These are phyloP conservation scores for Chlamydomonas schloesseri DNA, from an alignment of 139 green algal species.

Conservation along the genomic window DNA sequence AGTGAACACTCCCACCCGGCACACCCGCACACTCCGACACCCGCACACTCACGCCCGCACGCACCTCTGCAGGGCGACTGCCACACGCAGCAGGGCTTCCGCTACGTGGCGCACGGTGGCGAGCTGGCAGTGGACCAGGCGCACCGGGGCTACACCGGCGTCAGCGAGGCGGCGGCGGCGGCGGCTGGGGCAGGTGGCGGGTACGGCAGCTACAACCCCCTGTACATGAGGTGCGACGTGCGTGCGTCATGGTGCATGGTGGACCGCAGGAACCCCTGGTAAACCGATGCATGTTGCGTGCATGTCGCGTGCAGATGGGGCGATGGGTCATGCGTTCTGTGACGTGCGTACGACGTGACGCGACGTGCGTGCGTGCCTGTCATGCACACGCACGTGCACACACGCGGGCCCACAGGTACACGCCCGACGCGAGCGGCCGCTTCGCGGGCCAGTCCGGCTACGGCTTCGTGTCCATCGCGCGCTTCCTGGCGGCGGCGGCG, in stretches of 20 bases:
- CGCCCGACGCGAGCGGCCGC: conserved; percentile 51
- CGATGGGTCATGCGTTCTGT: no score
- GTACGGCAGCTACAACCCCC: conserved; percentile 68
- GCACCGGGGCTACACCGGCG: conserved; percentile 66
- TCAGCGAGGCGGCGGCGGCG: conserved; percentile 46
- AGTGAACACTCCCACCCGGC: no score
- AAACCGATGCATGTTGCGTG: no score
- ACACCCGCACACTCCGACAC: no score
- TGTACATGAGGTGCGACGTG: conserved; percentile 70
- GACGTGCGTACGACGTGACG: background rate
- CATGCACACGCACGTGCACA: background rate
- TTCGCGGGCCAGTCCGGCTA: conserved; percentile 80
- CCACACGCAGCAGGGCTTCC: conserved; percentile 77
- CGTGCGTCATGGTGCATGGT: no score
- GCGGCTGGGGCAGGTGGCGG: conserved; percentile 1
- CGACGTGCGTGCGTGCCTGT: background rate
- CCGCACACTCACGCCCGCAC: no score
- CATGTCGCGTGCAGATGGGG: no score
- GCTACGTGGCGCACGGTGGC: conserved; percentile 68
- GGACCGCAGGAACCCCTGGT: no score
- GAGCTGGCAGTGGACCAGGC: conserved; percentile 72
- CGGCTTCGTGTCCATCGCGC: conserved; percentile 67
- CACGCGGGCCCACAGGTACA: conserved; percentile 57
- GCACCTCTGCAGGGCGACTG: conserved; percentile 55
- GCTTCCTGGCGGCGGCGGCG: conserved; percentile 34